Evolutionary conservation across 2,329 filamentous ascomycete species (phyloP), one percentile per base, ranked within the genome.

Genomic region (Aspergillus sp.): DNA sequence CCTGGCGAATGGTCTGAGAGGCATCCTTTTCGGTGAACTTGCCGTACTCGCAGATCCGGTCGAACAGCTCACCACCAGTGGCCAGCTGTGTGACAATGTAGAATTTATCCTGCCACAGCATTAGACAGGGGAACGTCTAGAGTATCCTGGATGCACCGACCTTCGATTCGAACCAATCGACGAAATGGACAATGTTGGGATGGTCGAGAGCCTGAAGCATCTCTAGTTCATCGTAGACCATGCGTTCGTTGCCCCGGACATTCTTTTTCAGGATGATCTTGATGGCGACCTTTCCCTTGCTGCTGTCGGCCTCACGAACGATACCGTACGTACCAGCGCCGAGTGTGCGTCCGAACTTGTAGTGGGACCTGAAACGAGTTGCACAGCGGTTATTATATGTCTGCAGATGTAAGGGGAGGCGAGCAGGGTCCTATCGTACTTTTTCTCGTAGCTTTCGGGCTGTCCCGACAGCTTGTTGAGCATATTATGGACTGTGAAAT

Each of bases 251-350:
- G 66, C 93, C 94, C 77, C 93, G 96, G 75, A 99, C 94, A 79
- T 97, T 98, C 83, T 97, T 97, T 86, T 99, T 99, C 73, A 98
- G 83, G 78, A 99, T 99, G 76, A 99, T 98, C 85, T 99, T 99
- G 79, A 99, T 87, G 43, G 95, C 95, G 63, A 96, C 93, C 83
- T 97, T 90, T 76, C 92, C 65, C 21, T 85, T 84, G 45, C 89
- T 87, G 68, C 91, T 86, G 63, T 97, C 92, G 62, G 95, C 95
- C 80, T 99, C 95, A 70, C 95, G 88, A 72, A 99, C 95, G 72
- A 99, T 96, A 73, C 95, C 95, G 84, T 99, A 99, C 71, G 95
- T 99, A 70, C 95, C 95, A 63, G 95, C 95, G 73, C 95, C 95
- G 61, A 99, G 86, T 23, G 94, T 98, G 76, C 90, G 88, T 71